These are phyloP conservation scores for Trichoderma lentiforme DNA, from an alignment of 2,329 filamentous ascomycete genomes.

Conservation along the genomic window DNA sequence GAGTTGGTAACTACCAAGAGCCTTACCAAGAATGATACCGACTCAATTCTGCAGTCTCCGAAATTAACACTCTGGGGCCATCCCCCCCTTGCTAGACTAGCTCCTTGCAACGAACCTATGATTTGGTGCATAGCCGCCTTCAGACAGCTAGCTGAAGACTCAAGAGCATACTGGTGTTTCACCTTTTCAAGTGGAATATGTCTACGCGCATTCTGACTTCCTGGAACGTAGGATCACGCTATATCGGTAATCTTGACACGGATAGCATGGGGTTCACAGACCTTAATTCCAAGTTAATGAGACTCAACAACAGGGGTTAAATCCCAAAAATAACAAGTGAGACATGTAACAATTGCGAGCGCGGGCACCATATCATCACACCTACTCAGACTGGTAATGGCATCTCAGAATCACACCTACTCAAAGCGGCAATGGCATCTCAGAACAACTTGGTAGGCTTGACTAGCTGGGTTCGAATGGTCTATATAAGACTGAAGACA, in stretches of 20 bases:
- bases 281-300: neutral
- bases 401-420: neutral
- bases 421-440: neutral
- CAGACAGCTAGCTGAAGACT: neutral
- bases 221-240: neutral
- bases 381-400: neutral
- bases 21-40: neutral
- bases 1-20: neutral
- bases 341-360: neutral
- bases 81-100: neutral
- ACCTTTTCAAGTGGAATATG: neutral
- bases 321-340: neutral
- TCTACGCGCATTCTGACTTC: neutral
- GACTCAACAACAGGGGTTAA: neutral
- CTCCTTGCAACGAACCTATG: neutral
- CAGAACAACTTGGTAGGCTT: neutral
- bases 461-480: neutral
- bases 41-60: neutral
- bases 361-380: neutral
- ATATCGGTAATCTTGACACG: neutral
- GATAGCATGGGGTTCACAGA: neutral
- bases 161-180: neutral
- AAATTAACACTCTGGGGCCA: neutral
- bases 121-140: neutral
- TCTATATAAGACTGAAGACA: neutral